phyloP scores from a whole-genome alignment of 176 grass and related monocot genomes.

The Zea luxurians region DNA sequence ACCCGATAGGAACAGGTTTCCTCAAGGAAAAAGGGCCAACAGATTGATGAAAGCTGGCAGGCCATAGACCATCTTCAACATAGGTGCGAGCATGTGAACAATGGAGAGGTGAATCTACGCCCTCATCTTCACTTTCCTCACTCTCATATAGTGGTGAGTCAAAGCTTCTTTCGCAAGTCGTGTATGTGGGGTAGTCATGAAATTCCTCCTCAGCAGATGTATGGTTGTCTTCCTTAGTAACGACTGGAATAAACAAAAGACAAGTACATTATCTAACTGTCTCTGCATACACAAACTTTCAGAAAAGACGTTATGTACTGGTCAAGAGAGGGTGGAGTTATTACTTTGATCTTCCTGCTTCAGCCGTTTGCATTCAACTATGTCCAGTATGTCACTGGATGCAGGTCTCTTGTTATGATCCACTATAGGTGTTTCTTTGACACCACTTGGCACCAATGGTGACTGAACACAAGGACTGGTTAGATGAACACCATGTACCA shows the following conservation, averaged over 20 bases:
- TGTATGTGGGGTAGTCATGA: slow-evolving; percentile 28
- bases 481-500: slow-evolving; percentile 17
- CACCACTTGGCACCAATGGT: background rate
- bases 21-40: slow-evolving; percentile 36
- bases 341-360: slow-evolving; percentile 47
- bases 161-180: slow-evolving; percentile 18
- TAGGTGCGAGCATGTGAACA: slow-evolving; percentile 37
- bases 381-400: slow-evolving; percentile 7
- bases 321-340: slow-evolving; percentile 18
- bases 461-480: background rate
- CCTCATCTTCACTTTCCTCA: slow-evolving; percentile 52
- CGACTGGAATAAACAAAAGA: slow-evolving; percentile 28
- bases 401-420: slow-evolving; percentile 42
- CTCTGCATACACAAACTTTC: background rate
- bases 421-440: background rate
- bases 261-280: slow-evolving; percentile 2
- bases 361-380: slow-evolving; percentile 38
- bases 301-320: background rate
- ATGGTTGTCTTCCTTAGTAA: slow-evolving; percentile 19
- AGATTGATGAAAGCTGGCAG: slow-evolving; percentile 48
- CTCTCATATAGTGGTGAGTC: slow-evolving; percentile 30
- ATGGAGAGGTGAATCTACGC: slow-evolving; percentile 44
- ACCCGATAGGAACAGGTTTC: slow-evolving; percentile 66
- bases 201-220: slow-evolving; percentile 5
- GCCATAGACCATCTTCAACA: slow-evolving; percentile 41